A percentile compares a stretch with the other conserved stretches of the same genome.
Conservation (phyloP, 148 eudicot genomes). For the Cornus controversa region DNA sequence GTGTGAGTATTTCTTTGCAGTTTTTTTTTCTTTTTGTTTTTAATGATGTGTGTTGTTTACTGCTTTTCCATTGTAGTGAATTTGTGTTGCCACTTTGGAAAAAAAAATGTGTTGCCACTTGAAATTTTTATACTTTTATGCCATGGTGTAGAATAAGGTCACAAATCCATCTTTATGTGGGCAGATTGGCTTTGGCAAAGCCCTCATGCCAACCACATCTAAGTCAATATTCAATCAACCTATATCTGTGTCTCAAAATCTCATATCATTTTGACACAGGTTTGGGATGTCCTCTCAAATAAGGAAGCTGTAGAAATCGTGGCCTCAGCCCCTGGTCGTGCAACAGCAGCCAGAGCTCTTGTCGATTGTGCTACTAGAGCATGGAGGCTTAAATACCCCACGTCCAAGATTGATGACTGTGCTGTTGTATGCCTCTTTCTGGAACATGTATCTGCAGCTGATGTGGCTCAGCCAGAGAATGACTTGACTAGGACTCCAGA, state of each 20-base stretch:
- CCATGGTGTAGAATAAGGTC: not conserved
- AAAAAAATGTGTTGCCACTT: not conserved
- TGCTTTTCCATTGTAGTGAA: not conserved
- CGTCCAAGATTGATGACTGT: constrained; percentile 59
- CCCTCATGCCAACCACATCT: not conserved
- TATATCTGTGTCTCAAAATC: not conserved
- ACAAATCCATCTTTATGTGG: not conserved
- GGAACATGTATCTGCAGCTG: constrained; percentile 21
- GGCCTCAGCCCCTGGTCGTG: constrained; percentile 52
- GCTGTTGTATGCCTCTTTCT: constrained; percentile 54
- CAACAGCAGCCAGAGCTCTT: constrained; percentile 60
- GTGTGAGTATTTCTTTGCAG: not conserved
- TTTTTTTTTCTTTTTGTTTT: too few relatives aligned
- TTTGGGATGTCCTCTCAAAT: constrained; percentile 75
- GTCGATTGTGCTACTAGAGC: constrained; percentile 62
- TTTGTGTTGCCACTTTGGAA: too few relatives aligned
- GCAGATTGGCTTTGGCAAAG: not conserved
- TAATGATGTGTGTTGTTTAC: too few relatives aligned
- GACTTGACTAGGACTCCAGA: constrained; percentile 1
- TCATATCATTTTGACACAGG: constrained; percentile 30
- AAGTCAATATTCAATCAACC: not conserved
- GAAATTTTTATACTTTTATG: not conserved
- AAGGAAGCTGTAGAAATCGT: constrained; percentile 62
- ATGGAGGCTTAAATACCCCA: constrained; percentile 63
- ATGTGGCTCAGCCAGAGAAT: constrained; percentile 14